phyloP scores from a whole-genome alignment of 768 basidiomycete species.

The Atractiella rhizophila region DNA sequence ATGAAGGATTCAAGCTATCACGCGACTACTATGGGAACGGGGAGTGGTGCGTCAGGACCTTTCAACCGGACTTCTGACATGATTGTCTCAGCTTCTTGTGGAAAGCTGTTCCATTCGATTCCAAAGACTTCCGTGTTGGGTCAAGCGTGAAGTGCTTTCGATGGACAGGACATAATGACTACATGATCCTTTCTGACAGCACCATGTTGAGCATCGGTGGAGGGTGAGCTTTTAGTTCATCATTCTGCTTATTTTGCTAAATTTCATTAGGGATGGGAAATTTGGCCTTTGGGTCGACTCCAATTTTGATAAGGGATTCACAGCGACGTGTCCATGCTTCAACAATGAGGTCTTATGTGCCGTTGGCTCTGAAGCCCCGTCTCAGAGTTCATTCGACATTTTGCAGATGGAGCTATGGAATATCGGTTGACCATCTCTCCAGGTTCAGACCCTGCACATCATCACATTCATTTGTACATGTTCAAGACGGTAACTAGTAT shows the following conservation, averaged over 20 bases:
- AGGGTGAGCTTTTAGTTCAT: constrained; percentile 36
- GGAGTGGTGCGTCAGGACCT: constrained; percentile 41
- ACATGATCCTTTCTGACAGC: constrained; percentile 61
- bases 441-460: too few relatives aligned
- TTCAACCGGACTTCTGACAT: neutral
- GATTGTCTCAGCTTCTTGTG: constrained; percentile 40
- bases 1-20: constrained; percentile 34
- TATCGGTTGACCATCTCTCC: too few relatives aligned
- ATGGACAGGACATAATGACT: constrained; percentile 73
- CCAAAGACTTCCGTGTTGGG: constrained; percentile 12
- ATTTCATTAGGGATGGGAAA: constrained; percentile 40
- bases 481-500: too few relatives aligned
- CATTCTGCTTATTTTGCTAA: neutral
- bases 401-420: too few relatives aligned
- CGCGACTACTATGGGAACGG: constrained; percentile 31
- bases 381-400: too few relatives aligned
- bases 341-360: constrained; percentile 36
- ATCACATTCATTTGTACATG: too few relatives aligned
- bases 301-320: constrained; percentile 54
- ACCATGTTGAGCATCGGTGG: constrained; percentile 70
- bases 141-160: constrained; percentile 35
- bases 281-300: constrained; percentile 76
- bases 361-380: too few relatives aligned
- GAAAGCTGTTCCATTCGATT: constrained; percentile 22
- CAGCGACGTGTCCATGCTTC: constrained; percentile 62